phyloP scores from a whole-genome alignment of 1,284 basidiomycete genomes.

The Ustilago sp. region DNA sequence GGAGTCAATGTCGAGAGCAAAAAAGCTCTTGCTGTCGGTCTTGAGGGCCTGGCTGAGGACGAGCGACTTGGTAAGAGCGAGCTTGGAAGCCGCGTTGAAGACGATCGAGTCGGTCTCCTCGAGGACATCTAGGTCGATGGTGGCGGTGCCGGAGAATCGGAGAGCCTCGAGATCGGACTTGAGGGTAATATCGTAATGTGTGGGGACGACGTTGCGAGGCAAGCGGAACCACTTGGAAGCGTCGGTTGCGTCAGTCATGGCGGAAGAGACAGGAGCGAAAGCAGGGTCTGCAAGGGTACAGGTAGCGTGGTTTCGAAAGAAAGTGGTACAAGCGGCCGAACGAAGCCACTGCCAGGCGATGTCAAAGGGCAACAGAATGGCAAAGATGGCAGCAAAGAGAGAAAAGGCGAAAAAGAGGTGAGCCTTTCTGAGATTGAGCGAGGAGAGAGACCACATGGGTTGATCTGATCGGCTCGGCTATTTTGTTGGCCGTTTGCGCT shows the following conservation, averaged over 20 bases:
- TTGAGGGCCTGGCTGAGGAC: slow-evolving; percentile 76
- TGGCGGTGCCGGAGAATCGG: slow-evolving; percentile 82
- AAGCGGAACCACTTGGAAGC: slow-evolving; percentile 76
- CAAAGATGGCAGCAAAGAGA: slow-evolving; percentile 25
- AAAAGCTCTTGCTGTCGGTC: slow-evolving; percentile 73
- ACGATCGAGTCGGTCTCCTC: slow-evolving; percentile 73
- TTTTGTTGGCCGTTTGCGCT: neutral
- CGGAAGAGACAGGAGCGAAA: slow-evolving; percentile 41
- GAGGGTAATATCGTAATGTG: slow-evolving; percentile 84
- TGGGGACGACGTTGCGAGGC: slow-evolving; percentile 79
- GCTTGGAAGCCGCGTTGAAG: slow-evolving; percentile 73
- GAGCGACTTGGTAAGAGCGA: slow-evolving; percentile 78
- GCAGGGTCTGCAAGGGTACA: slow-evolving; percentile 40
- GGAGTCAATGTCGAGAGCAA: slow-evolving; percentile 71
- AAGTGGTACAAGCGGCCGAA: slow-evolving; percentile 17
- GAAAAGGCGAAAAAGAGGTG: slow-evolving; percentile 31
- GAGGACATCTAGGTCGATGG: slow-evolving; percentile 81
- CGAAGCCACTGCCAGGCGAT: slow-evolving; percentile 32
- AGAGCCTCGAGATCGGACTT: slow-evolving; percentile 81
- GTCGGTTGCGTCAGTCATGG: slow-evolving; percentile 52
- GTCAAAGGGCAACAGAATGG: slow-evolving; percentile 11
- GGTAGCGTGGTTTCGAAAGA: slow-evolving; percentile 38
- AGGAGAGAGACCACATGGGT: slow-evolving; percentile 11
- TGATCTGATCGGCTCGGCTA: neutral
- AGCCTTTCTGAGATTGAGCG: slow-evolving; percentile 20